Percentiles rank a stretch among this genome's conserved stretches.
Evolutionary conservation across 2,329 filamentous ascomycete genomes (phyloP).

Genomic region (Fusarium sp.): DNA sequence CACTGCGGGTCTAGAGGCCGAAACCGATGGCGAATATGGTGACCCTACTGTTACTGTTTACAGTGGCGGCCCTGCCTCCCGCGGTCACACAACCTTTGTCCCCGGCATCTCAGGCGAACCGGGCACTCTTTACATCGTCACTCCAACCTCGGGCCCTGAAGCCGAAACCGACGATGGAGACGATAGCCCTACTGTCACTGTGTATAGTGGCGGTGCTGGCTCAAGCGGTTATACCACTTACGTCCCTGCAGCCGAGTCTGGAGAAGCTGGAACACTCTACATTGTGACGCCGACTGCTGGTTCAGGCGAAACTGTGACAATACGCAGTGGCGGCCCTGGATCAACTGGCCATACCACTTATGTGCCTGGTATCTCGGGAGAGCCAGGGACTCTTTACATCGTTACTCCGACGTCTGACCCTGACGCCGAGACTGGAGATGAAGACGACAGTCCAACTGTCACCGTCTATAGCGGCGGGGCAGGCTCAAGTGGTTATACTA

Average conservation of each 20-base stretch:
- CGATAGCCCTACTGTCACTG: background rate
- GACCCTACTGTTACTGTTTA: conserved; percentile 10
- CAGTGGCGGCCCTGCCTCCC: background rate
- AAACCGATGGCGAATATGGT: background rate
- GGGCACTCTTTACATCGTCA: conserved; percentile 9
- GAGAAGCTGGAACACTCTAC: background rate
- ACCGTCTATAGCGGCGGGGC: background rate
- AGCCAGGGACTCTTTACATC: conserved; percentile 8
- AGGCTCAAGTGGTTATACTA: background rate
- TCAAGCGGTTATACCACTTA: background rate
- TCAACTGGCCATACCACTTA: conserved; percentile 3
- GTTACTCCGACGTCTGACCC: background rate
- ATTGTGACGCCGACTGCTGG: background rate
- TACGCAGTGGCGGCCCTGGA: conserved; percentile 14
- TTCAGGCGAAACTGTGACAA: background rate
- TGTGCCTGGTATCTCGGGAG: background rate
- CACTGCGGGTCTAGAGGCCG: background rate
- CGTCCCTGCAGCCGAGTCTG: background rate
- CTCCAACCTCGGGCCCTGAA: background rate
- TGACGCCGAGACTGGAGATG: background rate
- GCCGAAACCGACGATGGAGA: background rate
- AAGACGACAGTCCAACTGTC: background rate
- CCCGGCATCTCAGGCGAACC: background rate
- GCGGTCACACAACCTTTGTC: background rate
- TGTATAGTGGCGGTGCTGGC: background rate